Conservation (phyloP, 768 basidiomycete species). For the Russula earlei region DNA sequence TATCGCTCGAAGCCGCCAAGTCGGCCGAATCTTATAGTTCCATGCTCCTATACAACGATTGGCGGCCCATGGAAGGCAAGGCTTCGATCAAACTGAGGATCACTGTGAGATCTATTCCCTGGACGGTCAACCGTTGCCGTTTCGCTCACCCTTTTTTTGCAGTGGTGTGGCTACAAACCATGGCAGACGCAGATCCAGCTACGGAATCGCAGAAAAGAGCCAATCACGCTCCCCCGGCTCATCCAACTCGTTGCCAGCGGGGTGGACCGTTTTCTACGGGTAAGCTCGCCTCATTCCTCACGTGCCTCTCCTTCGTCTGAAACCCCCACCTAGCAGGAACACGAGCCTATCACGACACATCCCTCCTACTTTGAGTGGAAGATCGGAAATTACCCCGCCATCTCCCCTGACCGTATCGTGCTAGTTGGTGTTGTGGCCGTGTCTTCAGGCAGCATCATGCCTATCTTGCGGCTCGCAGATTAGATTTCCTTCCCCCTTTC, state of each 20-base stretch:
- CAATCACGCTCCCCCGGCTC: slow-evolving; percentile 11
- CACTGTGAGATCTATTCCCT: not conserved
- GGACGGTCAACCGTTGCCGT: not conserved
- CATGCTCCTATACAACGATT: slow-evolving; percentile 1
- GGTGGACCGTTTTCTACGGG: slow-evolving; percentile 13
- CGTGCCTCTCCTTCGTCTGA: not conserved
- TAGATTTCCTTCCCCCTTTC: not conserved
- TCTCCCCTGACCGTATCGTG: slow-evolving; percentile 6
- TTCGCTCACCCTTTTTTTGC: not conserved
- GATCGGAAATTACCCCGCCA: slow-evolving; percentile 2
- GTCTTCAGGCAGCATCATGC: slow-evolving; percentile 13
- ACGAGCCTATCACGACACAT: not conserved
- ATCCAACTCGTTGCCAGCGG: slow-evolving; percentile 12
- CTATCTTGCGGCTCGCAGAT: slow-evolving; percentile 6
- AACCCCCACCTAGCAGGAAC: slow-evolving; percentile 1
- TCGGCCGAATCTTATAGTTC: not conserved
- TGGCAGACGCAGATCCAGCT: slow-evolving; percentile 16
- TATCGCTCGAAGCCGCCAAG: slow-evolving; percentile 8
- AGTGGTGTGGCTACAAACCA: slow-evolving; percentile 8
- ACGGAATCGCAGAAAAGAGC: slow-evolving; percentile 10
- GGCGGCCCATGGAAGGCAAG: slow-evolving; percentile 11
- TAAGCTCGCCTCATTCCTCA: not conserved
- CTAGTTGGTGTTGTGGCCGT: slow-evolving; percentile 14
- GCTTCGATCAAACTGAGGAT: slow-evolving; percentile 14
- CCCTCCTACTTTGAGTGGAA: slow-evolving; percentile 1